phyloP scores from a whole-genome alignment of 306 rosid genomes.

The Casuarina equisetifolia region DNA sequence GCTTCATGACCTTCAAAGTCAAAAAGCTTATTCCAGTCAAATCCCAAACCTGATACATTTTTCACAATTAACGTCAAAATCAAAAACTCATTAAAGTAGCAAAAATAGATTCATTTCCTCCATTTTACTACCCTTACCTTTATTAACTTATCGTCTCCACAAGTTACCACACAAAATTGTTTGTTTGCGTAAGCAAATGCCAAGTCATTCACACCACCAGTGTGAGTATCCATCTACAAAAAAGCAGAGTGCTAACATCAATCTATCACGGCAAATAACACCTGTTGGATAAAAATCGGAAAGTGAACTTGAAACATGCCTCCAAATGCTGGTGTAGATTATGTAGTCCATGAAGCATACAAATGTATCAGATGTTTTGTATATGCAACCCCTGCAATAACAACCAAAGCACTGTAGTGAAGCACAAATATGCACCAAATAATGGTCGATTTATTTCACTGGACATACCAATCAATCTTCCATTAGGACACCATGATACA shows the following conservation, averaged over 20 bases:
- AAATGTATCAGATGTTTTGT: constrained; percentile 82
- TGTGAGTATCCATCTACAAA: constrained; percentile 77
- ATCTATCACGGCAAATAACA: constrained; percentile 30
- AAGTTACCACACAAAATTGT: constrained; percentile 73
- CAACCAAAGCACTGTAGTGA: constrained; percentile 32
- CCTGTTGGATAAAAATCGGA: constrained; percentile 2
- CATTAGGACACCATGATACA: constrained; percentile 89
- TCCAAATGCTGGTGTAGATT: constrained; percentile 67
- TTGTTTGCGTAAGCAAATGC: constrained; percentile 83
- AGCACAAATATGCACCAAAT: neutral
- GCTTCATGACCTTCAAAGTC: constrained; percentile 86
- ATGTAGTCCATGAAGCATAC: constrained; percentile 59
- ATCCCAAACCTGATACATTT: constrained; percentile 77
- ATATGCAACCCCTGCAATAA: constrained; percentile 76
- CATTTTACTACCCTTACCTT: constrained; percentile 47
- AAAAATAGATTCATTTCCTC: constrained; percentile 4
- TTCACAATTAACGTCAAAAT: neutral
- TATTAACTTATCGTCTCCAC: constrained; percentile 87
- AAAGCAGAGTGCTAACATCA: constrained; percentile 21
- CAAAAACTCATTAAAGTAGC: neutral
- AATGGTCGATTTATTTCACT: neutral
- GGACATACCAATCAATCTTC: constrained; percentile 73
- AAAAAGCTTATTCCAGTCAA: constrained; percentile 58
- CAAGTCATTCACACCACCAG: constrained; percentile 87
- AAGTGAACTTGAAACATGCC: constrained; percentile 31